A percentile compares a stretch with the other conserved stretches of the same genome.
Evolutionary conservation across 2,329 filamentous ascomycete species (phyloP).

Genomic region (Westerdykella ornata): DNA sequence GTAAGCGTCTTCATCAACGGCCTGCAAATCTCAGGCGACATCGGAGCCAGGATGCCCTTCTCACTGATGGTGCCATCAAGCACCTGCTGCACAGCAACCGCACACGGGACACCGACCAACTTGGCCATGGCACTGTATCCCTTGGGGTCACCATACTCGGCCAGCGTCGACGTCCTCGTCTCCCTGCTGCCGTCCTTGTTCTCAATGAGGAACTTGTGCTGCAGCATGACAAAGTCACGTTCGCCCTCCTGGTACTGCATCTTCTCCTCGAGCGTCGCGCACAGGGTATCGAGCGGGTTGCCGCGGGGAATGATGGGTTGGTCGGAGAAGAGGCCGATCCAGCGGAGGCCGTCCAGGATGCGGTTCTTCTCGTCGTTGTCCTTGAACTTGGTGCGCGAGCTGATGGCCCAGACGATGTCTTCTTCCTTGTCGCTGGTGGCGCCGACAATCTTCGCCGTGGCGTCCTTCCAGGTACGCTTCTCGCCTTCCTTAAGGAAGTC

Average conservation of each 20-base stretch:
- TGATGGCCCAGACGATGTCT: constrained; percentile 67
- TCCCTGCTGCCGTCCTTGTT: constrained; percentile 70
- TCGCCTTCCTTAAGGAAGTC: constrained; percentile 55
- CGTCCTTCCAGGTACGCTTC: constrained; percentile 74
- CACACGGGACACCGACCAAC: constrained; percentile 69
- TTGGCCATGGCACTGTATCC: constrained; percentile 82
- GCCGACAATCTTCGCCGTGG: constrained; percentile 68
- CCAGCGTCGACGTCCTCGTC: constrained; percentile 72
- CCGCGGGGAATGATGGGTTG: constrained; percentile 63
- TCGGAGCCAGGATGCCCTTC: constrained; percentile 70
- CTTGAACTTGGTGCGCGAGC: constrained; percentile 67
- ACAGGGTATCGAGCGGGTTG: constrained; percentile 86
- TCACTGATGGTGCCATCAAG: constrained; percentile 66
- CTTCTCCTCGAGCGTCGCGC: constrained; percentile 81
- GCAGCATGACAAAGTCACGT: constrained; percentile 73
- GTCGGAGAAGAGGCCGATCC: constrained; percentile 63
- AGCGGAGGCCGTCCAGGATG: constrained; percentile 65
- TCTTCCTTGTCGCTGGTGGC: constrained; percentile 58
- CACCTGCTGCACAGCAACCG: constrained; percentile 68
- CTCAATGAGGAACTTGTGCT: constrained; percentile 81
- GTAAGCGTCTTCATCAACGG: constrained; percentile 72
- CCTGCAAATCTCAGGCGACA: constrained; percentile 63
- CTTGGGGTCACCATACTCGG: constrained; percentile 72
- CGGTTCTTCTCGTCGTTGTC: constrained; percentile 61
- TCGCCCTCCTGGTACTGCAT: constrained; percentile 80